A percentile compares a stretch with the other conserved stretches of the same genome.
Evolutionary conservation across 2,329 filamentous ascomycete species (phyloP).

Genomic region (Colletotrichum trifolii): DNA sequence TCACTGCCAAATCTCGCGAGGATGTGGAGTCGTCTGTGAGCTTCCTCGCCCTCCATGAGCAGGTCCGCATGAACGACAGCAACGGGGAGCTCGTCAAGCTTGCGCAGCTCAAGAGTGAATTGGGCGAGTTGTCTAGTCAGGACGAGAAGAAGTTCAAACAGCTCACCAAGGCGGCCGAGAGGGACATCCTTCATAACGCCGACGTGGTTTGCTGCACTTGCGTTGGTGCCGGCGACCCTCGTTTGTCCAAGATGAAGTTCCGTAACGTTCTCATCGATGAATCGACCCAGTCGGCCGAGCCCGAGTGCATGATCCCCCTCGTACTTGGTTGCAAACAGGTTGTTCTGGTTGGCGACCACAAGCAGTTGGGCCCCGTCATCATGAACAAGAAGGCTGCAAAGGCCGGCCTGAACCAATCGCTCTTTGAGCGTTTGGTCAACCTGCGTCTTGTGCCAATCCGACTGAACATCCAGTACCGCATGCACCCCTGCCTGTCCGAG

Average conservation of each 20-base stretch:
- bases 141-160: constrained; percentile 99
- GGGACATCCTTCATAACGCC: constrained; percentile 93
- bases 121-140: constrained; percentile 91
- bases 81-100: constrained; percentile 94
- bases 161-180: constrained; percentile 90
- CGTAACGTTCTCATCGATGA: constrained; percentile 98
- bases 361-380: constrained; percentile 96
- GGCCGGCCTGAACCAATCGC: constrained; percentile 95
- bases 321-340: constrained; percentile 98
- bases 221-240: constrained; percentile 95
- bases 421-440: constrained; percentile 95
- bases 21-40: constrained; percentile 99
- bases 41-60: constrained; percentile 94
- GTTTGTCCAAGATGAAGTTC: constrained; percentile 97
- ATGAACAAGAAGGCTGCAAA: constrained; percentile 99
- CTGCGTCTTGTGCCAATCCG: constrained; percentile 91
- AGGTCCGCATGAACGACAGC: constrained; percentile 96
- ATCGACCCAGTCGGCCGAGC: constrained; percentile 97
- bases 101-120: constrained; percentile 89
- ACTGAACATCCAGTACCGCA: constrained; percentile 96
- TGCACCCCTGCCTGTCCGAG: constrained; percentile 97
- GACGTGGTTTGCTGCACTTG: constrained; percentile 99
- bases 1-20: constrained; percentile 98
- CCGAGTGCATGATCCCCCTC: constrained; percentile 98
- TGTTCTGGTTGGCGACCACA: constrained; percentile 97